Conservation (phyloP, 345 rosid species). For the Orychophragmus violaceus region DNA sequence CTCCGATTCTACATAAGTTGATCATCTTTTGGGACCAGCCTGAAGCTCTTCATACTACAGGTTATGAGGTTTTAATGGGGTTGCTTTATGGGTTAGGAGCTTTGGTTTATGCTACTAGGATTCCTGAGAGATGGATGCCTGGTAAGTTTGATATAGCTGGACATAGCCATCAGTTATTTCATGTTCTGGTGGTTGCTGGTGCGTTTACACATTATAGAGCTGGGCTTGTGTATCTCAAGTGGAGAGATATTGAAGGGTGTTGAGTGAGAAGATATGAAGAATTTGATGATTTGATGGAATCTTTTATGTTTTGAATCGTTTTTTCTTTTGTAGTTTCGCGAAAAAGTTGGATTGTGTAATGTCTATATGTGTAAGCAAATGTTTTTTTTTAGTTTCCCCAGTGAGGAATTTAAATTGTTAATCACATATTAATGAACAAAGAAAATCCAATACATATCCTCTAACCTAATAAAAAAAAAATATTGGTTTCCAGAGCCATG, state of each 20-base stretch:
- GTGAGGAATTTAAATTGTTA: neutral
- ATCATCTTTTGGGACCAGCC: constrained; percentile 76
- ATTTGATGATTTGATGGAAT: neutral
- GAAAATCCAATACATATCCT: neutral
- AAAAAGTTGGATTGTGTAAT: constrained; percentile 12
- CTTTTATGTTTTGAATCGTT: too few species aligned
- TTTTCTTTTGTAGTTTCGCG: constrained; percentile 1
- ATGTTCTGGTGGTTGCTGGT: constrained; percentile 75
- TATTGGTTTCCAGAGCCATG: too few species aligned
- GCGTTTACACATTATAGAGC: constrained; percentile 84
- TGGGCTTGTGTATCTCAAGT: constrained; percentile 71
- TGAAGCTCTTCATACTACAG: constrained; percentile 84
- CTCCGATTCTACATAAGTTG: constrained; percentile 75
- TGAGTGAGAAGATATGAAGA: constrained; percentile 6
- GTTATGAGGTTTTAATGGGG: constrained; percentile 87
- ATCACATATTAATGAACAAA: neutral
- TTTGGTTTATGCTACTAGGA: constrained; percentile 67
- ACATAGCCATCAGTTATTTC: constrained; percentile 92
- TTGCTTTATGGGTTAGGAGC: constrained; percentile 65
- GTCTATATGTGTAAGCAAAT: constrained; percentile 5
- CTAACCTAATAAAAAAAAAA: neutral
- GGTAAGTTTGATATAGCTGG: constrained; percentile 95
- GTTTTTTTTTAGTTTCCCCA: neutral
- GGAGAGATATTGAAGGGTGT: constrained; percentile 84
- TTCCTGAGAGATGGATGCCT: constrained; percentile 93